Conservation (phyloP, 202 grass and related monocot genomes). For the Elaeis oleifera region DNA sequence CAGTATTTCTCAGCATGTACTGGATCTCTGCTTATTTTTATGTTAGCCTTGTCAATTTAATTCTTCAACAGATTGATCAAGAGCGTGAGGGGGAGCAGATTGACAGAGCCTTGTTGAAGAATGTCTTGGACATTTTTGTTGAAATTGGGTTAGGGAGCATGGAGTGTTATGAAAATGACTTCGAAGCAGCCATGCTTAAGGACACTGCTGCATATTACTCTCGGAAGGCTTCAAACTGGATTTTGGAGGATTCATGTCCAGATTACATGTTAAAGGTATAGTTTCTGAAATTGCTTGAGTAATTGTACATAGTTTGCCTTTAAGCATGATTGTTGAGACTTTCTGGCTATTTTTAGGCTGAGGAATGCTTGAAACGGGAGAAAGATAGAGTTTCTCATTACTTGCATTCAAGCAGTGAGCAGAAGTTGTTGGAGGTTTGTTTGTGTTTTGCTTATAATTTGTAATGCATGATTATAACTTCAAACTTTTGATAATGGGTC, state of each 20-base stretch:
- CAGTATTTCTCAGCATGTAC: not conserved
- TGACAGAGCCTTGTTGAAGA: slow-evolving; percentile 31
- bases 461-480: no score
- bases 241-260: slow-evolving; percentile 21
- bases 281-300: slow-evolving; percentile 1
- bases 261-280: slow-evolving; percentile 35
- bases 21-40: slow-evolving; percentile 1
- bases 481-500: no score
- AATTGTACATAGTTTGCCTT: not conserved
- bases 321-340: not conserved
- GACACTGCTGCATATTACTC: slow-evolving; percentile 30
- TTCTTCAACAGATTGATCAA: slow-evolving; percentile 25
- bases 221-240: slow-evolving; percentile 20
- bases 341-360: slow-evolving; percentile 20
- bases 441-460: not conserved
- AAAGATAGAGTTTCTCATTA: slow-evolving; percentile 32
- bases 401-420: slow-evolving; percentile 25
- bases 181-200: slow-evolving; percentile 26
- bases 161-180: slow-evolving; percentile 28
- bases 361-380: slow-evolving; percentile 31
- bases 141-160: slow-evolving; percentile 24
- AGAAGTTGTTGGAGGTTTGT: slow-evolving; percentile 34
- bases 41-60: not conserved
- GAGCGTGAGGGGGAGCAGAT: slow-evolving; percentile 30
- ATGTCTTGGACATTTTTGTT: slow-evolving; percentile 31